phyloP scores from a whole-genome alignment of 176 grass and related monocot genomes.

The Hsuehochloa calcarea region DNA sequence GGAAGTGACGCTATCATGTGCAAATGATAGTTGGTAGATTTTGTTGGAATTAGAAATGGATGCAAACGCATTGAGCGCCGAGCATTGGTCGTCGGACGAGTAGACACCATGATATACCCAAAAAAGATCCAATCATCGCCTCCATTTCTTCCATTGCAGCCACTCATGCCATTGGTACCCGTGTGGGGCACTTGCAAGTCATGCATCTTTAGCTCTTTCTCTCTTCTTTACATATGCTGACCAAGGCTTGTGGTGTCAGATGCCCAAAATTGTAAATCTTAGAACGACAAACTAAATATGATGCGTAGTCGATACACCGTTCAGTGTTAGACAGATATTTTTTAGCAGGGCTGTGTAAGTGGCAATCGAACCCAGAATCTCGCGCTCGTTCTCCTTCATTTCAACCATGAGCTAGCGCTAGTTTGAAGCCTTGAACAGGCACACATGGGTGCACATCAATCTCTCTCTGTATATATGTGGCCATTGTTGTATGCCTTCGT shows the following conservation, averaged over 20 bases:
- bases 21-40: constrained; percentile 23
- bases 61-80: constrained; percentile 8
- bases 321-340: too few species aligned
- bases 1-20: constrained; percentile 11
- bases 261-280: background rate
- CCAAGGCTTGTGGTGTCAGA: constrained; percentile 9
- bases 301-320: too few species aligned
- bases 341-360: too few species aligned
- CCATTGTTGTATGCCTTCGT: too few species aligned
- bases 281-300: background rate
- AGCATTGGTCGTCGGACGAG: constrained; percentile 7
- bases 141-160: constrained; percentile 11
- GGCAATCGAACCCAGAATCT: too few species aligned
- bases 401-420: too few species aligned
- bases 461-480: too few species aligned
- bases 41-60: constrained; percentile 12
- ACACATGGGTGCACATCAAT: too few species aligned
- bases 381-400: too few species aligned
- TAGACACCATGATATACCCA: constrained; percentile 10
- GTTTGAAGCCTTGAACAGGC: too few species aligned
- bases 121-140: constrained; percentile 2
- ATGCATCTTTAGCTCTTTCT: constrained; percentile 24
- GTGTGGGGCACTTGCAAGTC: constrained; percentile 32
- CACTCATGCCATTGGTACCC: constrained; percentile 28
- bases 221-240: constrained; percentile 54